Conservation (phyloP, 148 eudicot genomes). For the Rhododendron ferrugineum region DNA sequence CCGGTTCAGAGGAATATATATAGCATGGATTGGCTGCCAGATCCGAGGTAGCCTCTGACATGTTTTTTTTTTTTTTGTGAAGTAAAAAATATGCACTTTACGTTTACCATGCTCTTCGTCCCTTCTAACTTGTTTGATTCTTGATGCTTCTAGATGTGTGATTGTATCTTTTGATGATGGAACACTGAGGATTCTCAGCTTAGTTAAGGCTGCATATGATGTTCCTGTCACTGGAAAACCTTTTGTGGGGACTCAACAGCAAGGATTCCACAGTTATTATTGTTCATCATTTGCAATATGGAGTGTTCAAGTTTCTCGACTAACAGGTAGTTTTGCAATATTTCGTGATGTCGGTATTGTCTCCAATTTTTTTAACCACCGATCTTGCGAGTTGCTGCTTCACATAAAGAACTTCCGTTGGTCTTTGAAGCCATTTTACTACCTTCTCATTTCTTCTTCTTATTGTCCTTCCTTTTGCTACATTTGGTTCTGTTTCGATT, state of each 20-base stretch:
- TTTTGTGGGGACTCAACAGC: conserved; percentile 48
- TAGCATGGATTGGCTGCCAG: conserved; percentile 84
- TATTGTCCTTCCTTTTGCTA: background rate
- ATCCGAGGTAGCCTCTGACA: conserved; percentile 59
- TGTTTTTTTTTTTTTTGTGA: background rate
- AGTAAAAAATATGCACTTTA: background rate
- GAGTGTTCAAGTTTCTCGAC: conserved; percentile 72
- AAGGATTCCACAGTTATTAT: conserved; percentile 52
- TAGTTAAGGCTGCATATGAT: conserved; percentile 56
- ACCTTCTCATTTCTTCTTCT: background rate
- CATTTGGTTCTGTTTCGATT: background rate
- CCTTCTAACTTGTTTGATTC: conserved; percentile 13
- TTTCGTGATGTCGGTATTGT: background rate
- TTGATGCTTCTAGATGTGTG: conserved; percentile 50
- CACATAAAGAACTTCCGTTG: background rate
- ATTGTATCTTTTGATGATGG: conserved; percentile 71
- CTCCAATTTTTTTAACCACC: background rate
- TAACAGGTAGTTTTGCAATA: conserved; percentile 45
- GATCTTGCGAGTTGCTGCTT: background rate
- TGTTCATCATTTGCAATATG: conserved; percentile 70
- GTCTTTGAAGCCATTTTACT: background rate
- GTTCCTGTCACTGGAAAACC: conserved; percentile 69
- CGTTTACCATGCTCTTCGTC: background rate
- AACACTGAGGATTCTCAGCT: conserved; percentile 55
- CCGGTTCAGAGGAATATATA: conserved; percentile 44